phyloP scores from a whole-genome alignment of 179 eudicot species.

The Camellia oleifera region DNA sequence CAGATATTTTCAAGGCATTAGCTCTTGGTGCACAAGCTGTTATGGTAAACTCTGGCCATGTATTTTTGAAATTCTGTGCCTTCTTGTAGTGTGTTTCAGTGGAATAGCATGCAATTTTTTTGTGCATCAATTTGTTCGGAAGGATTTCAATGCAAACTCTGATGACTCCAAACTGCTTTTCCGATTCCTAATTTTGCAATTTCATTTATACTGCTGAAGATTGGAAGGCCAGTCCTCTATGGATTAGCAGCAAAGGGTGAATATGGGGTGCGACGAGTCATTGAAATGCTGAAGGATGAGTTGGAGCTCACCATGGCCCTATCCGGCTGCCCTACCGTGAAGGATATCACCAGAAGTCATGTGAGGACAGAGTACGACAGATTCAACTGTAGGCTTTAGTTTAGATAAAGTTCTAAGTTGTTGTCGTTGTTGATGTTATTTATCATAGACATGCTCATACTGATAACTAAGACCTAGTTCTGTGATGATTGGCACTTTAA shows the following conservation, averaged over 20 bases:
- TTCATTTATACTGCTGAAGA: constrained; percentile 25
- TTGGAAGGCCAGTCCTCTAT: constrained; percentile 66
- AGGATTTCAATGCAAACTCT: not conserved
- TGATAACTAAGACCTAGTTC: not conserved
- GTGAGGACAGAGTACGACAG: constrained; percentile 36
- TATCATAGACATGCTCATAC: not conserved
- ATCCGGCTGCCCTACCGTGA: constrained; percentile 55
- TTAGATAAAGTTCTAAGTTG: not conserved
- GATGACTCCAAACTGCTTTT: not conserved
- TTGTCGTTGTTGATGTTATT: not conserved
- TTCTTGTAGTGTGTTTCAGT: not conserved
- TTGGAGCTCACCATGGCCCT: constrained; percentile 80
- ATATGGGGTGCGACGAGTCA: constrained; percentile 55
- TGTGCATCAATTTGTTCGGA: not conserved
- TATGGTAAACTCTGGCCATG: constrained; percentile 35
- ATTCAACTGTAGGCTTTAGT: constrained; percentile 23
- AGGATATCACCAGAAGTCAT: constrained; percentile 55
- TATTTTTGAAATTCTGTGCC: not conserved
- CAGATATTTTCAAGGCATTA: constrained; percentile 76
- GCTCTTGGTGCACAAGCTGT: constrained; percentile 82
- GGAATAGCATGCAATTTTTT: not conserved
- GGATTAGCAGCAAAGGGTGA: constrained; percentile 76
- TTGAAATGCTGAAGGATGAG: constrained; percentile 67
- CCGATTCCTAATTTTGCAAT: not conserved
- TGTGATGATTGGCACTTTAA: not conserved